Evolutionary conservation across 345 rosid species (phyloP).

Genomic region (Populus tremula): DNA sequence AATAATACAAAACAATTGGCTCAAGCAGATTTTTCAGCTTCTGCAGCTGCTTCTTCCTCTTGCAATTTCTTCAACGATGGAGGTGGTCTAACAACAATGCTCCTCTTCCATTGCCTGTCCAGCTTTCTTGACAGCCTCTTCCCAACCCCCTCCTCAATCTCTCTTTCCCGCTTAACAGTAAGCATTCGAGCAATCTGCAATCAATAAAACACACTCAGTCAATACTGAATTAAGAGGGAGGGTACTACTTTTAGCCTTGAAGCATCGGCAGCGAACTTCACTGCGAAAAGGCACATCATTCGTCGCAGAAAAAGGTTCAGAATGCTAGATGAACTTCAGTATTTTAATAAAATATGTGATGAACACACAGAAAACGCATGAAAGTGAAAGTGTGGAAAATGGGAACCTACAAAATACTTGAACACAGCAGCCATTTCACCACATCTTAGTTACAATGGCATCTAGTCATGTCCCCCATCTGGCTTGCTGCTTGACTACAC

Average conservation of each 20-base stretch:
- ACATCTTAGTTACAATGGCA: not conserved
- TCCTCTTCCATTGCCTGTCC: constrained; percentile 83
- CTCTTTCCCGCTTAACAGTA: constrained; percentile 86
- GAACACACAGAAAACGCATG: not conserved
- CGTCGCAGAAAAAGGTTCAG: not conserved
- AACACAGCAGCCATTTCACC: not conserved
- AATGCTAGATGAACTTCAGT: not conserved
- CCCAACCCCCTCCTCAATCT: constrained; percentile 77
- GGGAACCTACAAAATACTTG: not conserved
- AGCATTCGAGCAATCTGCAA: constrained; percentile 72
- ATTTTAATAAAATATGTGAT: not conserved
- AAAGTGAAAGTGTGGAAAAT: not conserved
- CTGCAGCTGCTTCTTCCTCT: constrained; percentile 84
- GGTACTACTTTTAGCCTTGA: not conserved
- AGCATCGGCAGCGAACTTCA: not conserved
- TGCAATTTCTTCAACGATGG: constrained; percentile 69
- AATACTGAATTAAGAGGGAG: not conserved
- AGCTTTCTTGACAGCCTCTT: constrained; percentile 91
- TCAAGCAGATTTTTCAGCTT: constrained; percentile 67
- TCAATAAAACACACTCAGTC: constrained; percentile 4
- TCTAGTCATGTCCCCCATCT: not conserved
- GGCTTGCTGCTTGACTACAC: not conserved
- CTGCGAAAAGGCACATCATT: not conserved
- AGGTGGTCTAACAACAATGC: constrained; percentile 78
- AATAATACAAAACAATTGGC: not conserved